Evolutionary conservation across 2,329 filamentous ascomycete genomes (phyloP), one percentile per base, ranked within the genome.

Genomic region (Fusarium chaquense): DNA sequence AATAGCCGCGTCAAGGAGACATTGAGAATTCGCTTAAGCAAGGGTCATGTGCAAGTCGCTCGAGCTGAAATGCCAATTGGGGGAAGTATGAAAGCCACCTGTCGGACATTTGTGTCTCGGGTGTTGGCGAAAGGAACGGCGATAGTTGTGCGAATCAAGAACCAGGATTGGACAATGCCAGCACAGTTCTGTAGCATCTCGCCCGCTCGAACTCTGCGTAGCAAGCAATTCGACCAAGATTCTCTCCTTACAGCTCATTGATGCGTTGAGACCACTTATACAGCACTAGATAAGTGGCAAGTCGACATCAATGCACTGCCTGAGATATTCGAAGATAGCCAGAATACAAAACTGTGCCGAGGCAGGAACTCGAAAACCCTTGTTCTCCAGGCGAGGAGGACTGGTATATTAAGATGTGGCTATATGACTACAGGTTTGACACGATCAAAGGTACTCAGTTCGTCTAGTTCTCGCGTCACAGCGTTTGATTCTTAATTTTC

Each of bases 51-150:
- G 45, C 60, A 58, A 58, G 57, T 28, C 57, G 62, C 45, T 67
- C 47, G 44, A 20, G 51, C 50, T 62, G 49, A 53, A 45, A 56
- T 43, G 32, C 50, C 61, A 66, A 36, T 54, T 54, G 44, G 47
- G 36, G 41, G 56, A 45, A 44, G 52, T 35, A 54, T 60, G 55
- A 54, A 62, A 65, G 41, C 51, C 67, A 64, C 62, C 53, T 57
- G 62, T 67, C 58, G 53, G 55, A 56, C 50, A 66, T 58, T 67
- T 68, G 64, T 69, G 64, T 68, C 64, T 68, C 47, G 65, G 64
- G 40, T 58, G 55, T 53, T 63, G 66, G 64, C 62, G 61, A 69
- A 59, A 59, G 67, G 62, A 51, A 68, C 49, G 35, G 51, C n/a
- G 58, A 60, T 41, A 45, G 56, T 58, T 70, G 62, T 52, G 50